These are phyloP conservation scores for Yarrowia divulgata DNA, from an alignment of 805 yeast genomes.

Conservation along the genomic window DNA sequence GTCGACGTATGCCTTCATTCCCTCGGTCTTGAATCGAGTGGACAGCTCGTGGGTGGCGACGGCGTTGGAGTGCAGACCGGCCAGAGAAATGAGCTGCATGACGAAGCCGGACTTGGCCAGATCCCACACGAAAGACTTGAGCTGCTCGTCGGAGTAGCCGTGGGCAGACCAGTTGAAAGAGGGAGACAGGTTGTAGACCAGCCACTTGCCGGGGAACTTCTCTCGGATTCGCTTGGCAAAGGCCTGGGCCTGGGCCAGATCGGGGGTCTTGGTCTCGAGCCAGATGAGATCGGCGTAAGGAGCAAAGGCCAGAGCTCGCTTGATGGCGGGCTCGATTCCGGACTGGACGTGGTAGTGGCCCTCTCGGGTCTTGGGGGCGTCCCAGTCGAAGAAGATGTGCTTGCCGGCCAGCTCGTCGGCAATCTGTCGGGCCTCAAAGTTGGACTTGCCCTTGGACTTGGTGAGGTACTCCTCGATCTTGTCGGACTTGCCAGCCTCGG, in stretches of 20 bases:
- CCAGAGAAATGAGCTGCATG: slow-evolving; percentile 65
- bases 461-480: slow-evolving; percentile 48
- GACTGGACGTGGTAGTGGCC: slow-evolving; percentile 61
- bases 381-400: slow-evolving; percentile 61
- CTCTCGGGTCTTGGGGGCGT: slow-evolving; percentile 64
- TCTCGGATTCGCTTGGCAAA: slow-evolving; percentile 58
- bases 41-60: slow-evolving; percentile 61
- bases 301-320: slow-evolving; percentile 61
- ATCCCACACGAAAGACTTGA: slow-evolving; percentile 60
- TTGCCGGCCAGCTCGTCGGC: slow-evolving; percentile 48
- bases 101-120: slow-evolving; percentile 65
- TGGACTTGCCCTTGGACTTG: slow-evolving; percentile 48
- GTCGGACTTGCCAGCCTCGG: slow-evolving; percentile 48
- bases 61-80: slow-evolving; percentile 65
- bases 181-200: slow-evolving; percentile 68
- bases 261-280: slow-evolving; percentile 69
- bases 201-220: slow-evolving; percentile 59
- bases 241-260: slow-evolving; percentile 57
- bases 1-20: slow-evolving; percentile 67
- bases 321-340: slow-evolving; percentile 62
- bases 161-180: slow-evolving; percentile 67
- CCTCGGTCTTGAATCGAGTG: slow-evolving; percentile 57
- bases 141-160: slow-evolving; percentile 58
- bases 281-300: slow-evolving; percentile 67
- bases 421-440: slow-evolving; percentile 46